Base-by-base conservation (phyloP, 352 stramenopile genomes). In the Phytophthora constricta region DNA sequence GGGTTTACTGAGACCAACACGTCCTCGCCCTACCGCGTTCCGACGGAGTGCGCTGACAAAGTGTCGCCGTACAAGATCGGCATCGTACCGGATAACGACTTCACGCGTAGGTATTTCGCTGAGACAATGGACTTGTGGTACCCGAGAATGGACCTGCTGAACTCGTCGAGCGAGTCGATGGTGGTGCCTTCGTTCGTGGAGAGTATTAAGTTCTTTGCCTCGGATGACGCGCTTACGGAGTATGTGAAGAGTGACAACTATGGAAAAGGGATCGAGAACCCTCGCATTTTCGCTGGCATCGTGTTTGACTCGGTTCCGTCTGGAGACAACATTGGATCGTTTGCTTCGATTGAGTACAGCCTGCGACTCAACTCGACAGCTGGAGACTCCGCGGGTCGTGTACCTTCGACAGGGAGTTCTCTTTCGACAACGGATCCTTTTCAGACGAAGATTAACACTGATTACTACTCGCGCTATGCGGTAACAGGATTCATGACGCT, bases 11-110 rank as follows among this genome's bases (percentile, higher is more conserved):
- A 77, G 23, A 70, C 66, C 2, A 59, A 88, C 52, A 46, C 39
- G 3, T 75, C 67, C 11, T 86, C 77, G 10, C 53, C 65, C 2
- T 82, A 74, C 58, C 47, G 50, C 8, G 28, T 88, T 1, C 79
- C 79, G 0, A 55, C 17, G 0, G 72, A 58, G 26, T 90, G 83
- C 23, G 64, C 39, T 0, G 52, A 62, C 39, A 80, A 82, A 16
- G 74, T 90, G 8, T 71, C 78, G 47, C 83, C 83, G 0, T 87
- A 77, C 59, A 90, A 91, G 58, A 73, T 89, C 56, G 82, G 37
- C 2, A 87, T 91, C 47, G 72, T 45, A 0, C 80, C 82, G 3
- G 72, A 89, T 51, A 79, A 70, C 22, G 59, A 69, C 5, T 91
- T 89, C 56, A 89, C 82, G 31, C 68, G 77, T 37, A 56, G 77